These are phyloP conservation scores for Macrolepiota fuliginosa DNA, from an alignment of 768 basidiomycete species.

Conservation along the genomic window DNA sequence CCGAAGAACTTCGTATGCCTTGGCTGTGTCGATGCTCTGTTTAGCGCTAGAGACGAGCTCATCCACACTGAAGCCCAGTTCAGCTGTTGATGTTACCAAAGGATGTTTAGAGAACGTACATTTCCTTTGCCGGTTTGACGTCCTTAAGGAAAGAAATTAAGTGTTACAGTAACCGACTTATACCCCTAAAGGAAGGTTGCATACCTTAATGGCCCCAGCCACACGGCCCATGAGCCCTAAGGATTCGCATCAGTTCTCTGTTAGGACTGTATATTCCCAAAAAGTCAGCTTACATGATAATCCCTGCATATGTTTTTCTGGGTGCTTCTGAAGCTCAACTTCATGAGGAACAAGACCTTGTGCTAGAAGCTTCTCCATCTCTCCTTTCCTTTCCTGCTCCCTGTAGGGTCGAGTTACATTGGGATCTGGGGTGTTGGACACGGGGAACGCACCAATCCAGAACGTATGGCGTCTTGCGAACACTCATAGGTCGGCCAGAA, in stretches of 20 bases:
- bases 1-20: conserved; percentile 30
- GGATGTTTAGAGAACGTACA: conserved; percentile 45
- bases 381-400: conserved; percentile 60
- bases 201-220: conserved; percentile 58
- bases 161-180: conserved; percentile 77
- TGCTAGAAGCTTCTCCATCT: conserved; percentile 56
- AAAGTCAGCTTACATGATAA: conserved; percentile 48
- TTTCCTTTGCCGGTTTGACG: conserved; percentile 81
- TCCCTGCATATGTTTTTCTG: conserved; percentile 61
- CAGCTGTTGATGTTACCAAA: conserved; percentile 12
- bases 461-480: conserved; percentile 80
- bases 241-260: background rate
- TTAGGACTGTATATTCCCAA: background rate
- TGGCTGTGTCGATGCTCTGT: conserved; percentile 46
- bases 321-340: conserved; percentile 64
- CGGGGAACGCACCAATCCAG: conserved; percentile 53
- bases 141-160: conserved; percentile 52
- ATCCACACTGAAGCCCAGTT: conserved; percentile 56
- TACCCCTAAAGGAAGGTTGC: conserved; percentile 32
- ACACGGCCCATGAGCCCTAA: conserved; percentile 80
- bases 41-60: conserved; percentile 76
- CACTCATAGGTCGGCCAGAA: conserved; percentile 77
- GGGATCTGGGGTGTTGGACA: background rate
- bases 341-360: conserved; percentile 77
- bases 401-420: conserved; percentile 24